Base-by-base conservation (phyloP, 2,329 filamentous ascomycete species). In the Ustulina deusta region DNA sequence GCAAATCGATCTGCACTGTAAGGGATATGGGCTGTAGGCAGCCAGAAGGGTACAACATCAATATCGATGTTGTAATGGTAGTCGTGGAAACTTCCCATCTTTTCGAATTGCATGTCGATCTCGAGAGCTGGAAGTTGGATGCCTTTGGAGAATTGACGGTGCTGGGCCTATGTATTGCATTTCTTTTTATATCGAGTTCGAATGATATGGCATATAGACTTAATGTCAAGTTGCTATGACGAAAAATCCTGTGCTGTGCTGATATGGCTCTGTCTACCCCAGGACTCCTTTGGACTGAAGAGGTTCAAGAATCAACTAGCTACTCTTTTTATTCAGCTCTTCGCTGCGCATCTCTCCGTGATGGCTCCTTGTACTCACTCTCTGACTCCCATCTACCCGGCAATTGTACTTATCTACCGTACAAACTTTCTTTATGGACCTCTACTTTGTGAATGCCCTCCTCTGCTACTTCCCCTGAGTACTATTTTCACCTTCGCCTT, bases 121-220 rank as follows among this genome's bases (percentile, higher is more conserved):
- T 17, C 13, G 49, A 38, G 56, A 55, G 13, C 40, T 20, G 17
- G 46, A 29, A 5, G 29, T 48, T 29, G 5, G 27, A 11, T 34
- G 7, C 10, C 22, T 68, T 38, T 29, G 42, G 15, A 17, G 32
- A 36, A 49, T 36, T 27, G 22, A 48, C 58, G 49, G 36, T 36
- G 25, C 29, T 17, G 1, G 38, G 52, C 25, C 40, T 22, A 38
- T 46, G 42, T 40, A 29, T 51, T 62, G 6, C 9, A 13, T 40
- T 44, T 13, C n/a, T 34, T 10, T 40, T 11, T 9, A 5, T 29
- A 15, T 27, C 27, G 17, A 11, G 20, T 32, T 20, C 6, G 40
- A 34, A 36, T 2, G 17, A 58, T 6, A 2, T n/a, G 42, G 32
- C 6, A 40, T 22, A 20, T 58, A 58, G 38, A 55, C n/a, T 49